Evolutionary conservation across 2,329 filamentous ascomycete genomes (phyloP), one percentile per base, ranked within the genome.

Genomic region (Clarireedia sp.): DNA sequence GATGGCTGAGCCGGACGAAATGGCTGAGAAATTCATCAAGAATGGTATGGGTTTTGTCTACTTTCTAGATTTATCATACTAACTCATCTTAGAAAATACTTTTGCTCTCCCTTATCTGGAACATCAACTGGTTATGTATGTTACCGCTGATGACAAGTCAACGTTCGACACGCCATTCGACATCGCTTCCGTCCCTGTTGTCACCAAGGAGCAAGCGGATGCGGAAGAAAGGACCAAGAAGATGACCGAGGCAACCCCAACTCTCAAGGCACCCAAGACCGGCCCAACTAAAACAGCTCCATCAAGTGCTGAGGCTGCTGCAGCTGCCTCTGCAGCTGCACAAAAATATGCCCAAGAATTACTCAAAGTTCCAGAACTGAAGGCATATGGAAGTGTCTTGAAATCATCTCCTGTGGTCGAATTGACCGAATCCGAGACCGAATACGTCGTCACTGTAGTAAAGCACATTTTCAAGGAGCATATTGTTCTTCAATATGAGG

Each of bases 401-500:
- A 97, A 96, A 76, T 96, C 91, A 44, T 95, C 90, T 57, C 73
- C 82, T 24, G 75, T 87, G 49, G 82, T 95, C 63, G 92, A 96
- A 72, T 84, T 99, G 60, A 97, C 94, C 17, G 94, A 99, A 72
- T 89, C 90, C 52, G 94, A 97, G 74, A 97, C 92, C 19, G 94
- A 99, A 72, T 99, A 99, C 66, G 90, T 96, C 50, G 94, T 99
- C 58, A 85, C 81, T 37, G 85, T 94, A 21, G 82, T 96, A 72
- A 99, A 99, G 78, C 94, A 99, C 70, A 84, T 99, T 67, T 99
- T 96, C 84, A 95, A 95, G 75, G 89, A 96, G 70, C 89, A 97
- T 68, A 78, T 99, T 67, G 92, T 99, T 36, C 76, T 99, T 54
- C 94, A 99, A 69, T 99, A 94, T 72, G 89, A 97, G 69, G 85